A percentile compares a stretch with the other conserved stretches of the same genome.
Evolutionary conservation across 345 rosid genomes (phyloP).

Genomic region (Boechera retrofracta): DNA sequence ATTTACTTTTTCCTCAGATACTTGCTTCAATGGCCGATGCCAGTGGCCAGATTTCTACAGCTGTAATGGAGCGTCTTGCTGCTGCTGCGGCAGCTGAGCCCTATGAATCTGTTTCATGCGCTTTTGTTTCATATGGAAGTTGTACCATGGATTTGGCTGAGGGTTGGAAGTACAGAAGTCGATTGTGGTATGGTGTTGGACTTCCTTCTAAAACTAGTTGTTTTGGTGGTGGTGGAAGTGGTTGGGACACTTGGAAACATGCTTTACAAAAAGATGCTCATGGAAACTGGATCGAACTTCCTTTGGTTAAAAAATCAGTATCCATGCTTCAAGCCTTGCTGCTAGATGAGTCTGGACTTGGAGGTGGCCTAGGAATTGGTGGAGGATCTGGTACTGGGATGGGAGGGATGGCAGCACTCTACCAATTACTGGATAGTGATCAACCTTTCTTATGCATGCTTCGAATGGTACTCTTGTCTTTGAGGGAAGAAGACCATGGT

Average conservation of each 20-base stretch:
- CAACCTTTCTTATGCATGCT: constrained; percentile 99
- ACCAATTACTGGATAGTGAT: constrained; percentile 92
- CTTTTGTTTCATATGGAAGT: constrained; percentile 97
- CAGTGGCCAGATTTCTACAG: constrained; percentile 85
- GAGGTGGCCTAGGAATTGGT: constrained; percentile 96
- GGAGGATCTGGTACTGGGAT: constrained; percentile 98
- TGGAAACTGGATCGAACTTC: constrained; percentile 95
- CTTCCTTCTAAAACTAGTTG: constrained; percentile 60
- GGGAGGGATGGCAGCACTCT: constrained; percentile 99
- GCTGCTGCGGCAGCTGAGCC: constrained; percentile 99
- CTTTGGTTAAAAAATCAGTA: constrained; percentile 89
- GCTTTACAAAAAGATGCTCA: constrained; percentile 81
- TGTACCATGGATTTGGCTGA: constrained; percentile 85
- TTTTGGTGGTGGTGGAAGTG: constrained; percentile 95
- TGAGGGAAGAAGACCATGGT: constrained; percentile 94
- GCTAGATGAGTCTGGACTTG: constrained; percentile 91
- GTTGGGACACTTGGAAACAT: constrained; percentile 87
- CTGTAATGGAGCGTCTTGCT: constrained; percentile 92
- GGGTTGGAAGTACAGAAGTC: constrained; percentile 97
- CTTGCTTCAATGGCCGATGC: constrained; percentile 99
- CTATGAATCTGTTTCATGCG: constrained; percentile 91
- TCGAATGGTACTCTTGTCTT: constrained; percentile 91
- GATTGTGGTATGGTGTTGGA: constrained; percentile 92
- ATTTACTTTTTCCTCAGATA: constrained; percentile 52
- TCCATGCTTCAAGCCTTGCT: constrained; percentile 94